phyloP scores from a whole-genome alignment of 225 moss, liverwort and hornwort genomes.

The Straminergon stramineum region DNA sequence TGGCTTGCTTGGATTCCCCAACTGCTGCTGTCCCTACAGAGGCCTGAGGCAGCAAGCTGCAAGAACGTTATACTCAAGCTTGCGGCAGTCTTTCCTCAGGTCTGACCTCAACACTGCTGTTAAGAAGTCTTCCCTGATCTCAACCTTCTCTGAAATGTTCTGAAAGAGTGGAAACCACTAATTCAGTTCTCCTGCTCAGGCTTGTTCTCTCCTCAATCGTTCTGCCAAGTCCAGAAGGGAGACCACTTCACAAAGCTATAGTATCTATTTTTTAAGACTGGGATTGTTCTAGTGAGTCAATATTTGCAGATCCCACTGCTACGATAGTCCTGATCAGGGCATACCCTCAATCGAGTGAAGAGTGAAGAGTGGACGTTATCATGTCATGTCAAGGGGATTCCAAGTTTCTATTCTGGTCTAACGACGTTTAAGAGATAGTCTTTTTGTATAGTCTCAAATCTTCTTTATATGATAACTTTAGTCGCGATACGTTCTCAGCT shows the following conservation, averaged over 20 bases:
- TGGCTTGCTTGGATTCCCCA: conserved; percentile 99
- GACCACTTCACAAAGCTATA: neutral
- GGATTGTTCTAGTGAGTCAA: neutral
- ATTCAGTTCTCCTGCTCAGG: neutral
- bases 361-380: neutral
- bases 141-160: neutral
- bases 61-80: conserved; percentile 93
- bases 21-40: conserved; percentile 81
- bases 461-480: neutral
- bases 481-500: neutral
- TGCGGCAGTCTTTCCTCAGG: conserved; percentile 95
- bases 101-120: neutral
- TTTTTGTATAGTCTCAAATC: neutral
- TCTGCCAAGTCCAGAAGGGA: neutral
- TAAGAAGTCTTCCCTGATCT: neutral
- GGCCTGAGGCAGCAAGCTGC: conserved; percentile 96
- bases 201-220: neutral
- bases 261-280: neutral
- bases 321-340: neutral
- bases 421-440: neutral
- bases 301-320: neutral
- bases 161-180: neutral
- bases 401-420: neutral
- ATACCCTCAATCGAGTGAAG: neutral
- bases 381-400: neutral